Percentiles rank a stretch among this genome's conserved stretches.
Evolutionary conservation across 495 filamentous ascomycete species (phyloP).

Genomic region (Hypoxylon rickii): DNA sequence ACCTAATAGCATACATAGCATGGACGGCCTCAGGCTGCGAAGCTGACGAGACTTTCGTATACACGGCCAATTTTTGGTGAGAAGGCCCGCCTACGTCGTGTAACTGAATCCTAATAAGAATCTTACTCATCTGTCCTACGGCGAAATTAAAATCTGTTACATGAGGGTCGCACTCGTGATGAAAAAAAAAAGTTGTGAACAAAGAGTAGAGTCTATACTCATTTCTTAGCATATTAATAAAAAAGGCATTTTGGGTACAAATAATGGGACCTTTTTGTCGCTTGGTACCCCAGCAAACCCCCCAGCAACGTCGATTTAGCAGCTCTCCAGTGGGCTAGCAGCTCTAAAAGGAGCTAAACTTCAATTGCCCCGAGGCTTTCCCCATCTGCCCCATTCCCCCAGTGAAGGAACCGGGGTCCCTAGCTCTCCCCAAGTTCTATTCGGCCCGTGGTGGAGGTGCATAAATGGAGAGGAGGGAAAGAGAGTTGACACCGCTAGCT

Average conservation of each 20-base stretch:
- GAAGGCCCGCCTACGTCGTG: neutral
- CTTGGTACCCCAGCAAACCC: too few species aligned
- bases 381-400: too few species aligned
- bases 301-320: too few species aligned
- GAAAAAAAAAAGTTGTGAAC: neutral
- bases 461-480: slow-evolving; percentile 19
- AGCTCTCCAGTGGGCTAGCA: neutral
- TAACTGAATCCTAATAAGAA: neutral
- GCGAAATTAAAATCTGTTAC: neutral
- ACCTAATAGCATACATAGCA: too few species aligned
- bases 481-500: slow-evolving; percentile 20
- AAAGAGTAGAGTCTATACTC: too few species aligned
- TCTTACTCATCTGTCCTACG: neutral
- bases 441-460: slow-evolving; percentile 30
- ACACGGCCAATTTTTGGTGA: neutral
- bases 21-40: too few species aligned
- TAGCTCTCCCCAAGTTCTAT: slow-evolving; percentile 34
- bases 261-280: too few species aligned
- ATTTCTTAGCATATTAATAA: too few species aligned
- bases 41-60: slow-evolving; percentile 8
- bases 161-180: neutral
- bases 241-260: too few species aligned
- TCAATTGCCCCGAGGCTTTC: slow-evolving; percentile 31
- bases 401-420: slow-evolving; percentile 17
- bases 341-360: neutral